Percentiles rank a stretch among this genome's conserved stretches.
These are phyloP conservation scores for Rhynchospora tenuis DNA, from an alignment of 176 grass and related monocot genomes.

Conservation along the genomic window DNA sequence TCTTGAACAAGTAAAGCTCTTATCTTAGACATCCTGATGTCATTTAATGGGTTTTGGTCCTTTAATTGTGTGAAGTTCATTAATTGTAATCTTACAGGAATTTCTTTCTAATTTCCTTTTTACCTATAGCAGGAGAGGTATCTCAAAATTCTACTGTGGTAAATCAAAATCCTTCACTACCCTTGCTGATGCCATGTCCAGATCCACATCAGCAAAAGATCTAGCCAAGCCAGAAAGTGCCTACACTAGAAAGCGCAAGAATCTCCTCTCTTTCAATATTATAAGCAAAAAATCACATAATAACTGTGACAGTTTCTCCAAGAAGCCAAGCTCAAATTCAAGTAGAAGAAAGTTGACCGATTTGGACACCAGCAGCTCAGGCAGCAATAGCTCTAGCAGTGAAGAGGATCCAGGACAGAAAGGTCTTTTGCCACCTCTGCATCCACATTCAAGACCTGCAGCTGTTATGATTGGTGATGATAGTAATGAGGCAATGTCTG, in stretches of 20 bases:
- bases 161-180: slow-evolving; percentile 64
- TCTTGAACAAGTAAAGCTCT: not conserved
- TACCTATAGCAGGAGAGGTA: slow-evolving; percentile 47
- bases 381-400: slow-evolving; percentile 62
- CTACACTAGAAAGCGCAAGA: slow-evolving; percentile 74
- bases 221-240: slow-evolving; percentile 53
- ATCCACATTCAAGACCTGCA: slow-evolving; percentile 35
- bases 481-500: slow-evolving; percentile 34
- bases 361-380: slow-evolving; percentile 54
- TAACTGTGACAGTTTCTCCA: slow-evolving; percentile 31
- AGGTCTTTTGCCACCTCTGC: slow-evolving; percentile 33
- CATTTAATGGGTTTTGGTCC: not conserved
- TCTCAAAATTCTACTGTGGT: slow-evolving; percentile 67
- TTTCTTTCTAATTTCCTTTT: slow-evolving; percentile 24
- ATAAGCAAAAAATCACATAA: slow-evolving; percentile 44
- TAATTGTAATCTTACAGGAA: not conserved
- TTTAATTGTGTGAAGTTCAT: slow-evolving; percentile 10
- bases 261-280: slow-evolving; percentile 63
- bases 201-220: slow-evolving; percentile 35
- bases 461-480: slow-evolving; percentile 31
- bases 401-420: slow-evolving; percentile 39
- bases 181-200: slow-evolving; percentile 34
- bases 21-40: slow-evolving; percentile 10
- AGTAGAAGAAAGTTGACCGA: slow-evolving; percentile 35
- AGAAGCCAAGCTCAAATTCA: slow-evolving; percentile 35